Evolutionary conservation across 352 stramenopile species (phyloP).

Genomic region (Aphanomyces astaci): DNA sequence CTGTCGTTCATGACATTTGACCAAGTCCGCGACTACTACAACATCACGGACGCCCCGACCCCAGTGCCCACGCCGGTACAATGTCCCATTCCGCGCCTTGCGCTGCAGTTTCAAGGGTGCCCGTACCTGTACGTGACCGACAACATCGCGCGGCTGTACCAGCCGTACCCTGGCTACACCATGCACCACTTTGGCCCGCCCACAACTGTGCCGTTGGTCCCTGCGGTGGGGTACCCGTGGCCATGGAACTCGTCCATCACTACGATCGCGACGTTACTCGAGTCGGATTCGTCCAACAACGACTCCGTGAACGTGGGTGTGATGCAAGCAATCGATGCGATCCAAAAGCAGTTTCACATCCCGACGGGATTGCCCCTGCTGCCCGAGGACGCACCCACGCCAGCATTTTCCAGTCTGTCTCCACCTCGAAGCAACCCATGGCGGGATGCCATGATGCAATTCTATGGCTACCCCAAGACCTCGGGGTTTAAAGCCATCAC

Average conservation of each 20-base stretch:
- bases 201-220: background rate
- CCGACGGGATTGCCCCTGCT: background rate
- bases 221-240: slow-evolving; percentile 8
- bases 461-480: slow-evolving; percentile 15
- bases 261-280: background rate
- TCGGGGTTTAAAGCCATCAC: background rate
- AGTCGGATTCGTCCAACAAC: background rate
- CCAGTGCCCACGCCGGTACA: background rate
- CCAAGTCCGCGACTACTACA: background rate
- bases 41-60: background rate
- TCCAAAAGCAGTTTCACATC: background rate
- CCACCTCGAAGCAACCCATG: background rate
- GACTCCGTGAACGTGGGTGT: background rate
- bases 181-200: background rate
- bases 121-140: background rate
- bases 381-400: background rate
- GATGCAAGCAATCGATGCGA: background rate
- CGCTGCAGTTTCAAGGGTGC: background rate
- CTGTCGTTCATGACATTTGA: slow-evolving; percentile 7
- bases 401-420: background rate
- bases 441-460: background rate
- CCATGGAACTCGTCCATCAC: slow-evolving; percentile 6
- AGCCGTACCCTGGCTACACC: slow-evolving; percentile 9
- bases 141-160: background rate
- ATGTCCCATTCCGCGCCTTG: background rate